Evolutionary conservation across 2,329 filamentous ascomycete species (phyloP).

Genomic region (Tolypocladium nubicola): DNA sequence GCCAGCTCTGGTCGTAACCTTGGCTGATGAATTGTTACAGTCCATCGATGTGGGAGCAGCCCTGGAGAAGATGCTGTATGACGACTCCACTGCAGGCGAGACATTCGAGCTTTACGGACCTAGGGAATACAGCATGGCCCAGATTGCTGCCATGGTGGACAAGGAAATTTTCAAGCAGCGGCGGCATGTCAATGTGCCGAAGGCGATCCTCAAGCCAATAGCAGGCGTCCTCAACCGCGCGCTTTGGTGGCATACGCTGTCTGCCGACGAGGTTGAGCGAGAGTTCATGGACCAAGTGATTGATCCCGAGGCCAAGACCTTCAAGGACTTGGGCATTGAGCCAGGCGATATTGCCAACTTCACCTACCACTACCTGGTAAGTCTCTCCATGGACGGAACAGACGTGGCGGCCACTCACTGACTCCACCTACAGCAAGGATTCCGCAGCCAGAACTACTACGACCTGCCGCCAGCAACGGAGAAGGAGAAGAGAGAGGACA

Average conservation of each 20-base stretch:
- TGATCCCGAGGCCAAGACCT: constrained; percentile 85
- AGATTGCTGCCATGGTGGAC: constrained; percentile 83
- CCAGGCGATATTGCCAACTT: constrained; percentile 76
- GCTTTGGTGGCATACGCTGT: constrained; percentile 82
- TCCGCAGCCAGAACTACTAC: constrained; percentile 79
- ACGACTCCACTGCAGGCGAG: constrained; percentile 81
- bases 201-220: constrained; percentile 63
- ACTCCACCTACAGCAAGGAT: constrained; percentile 59
- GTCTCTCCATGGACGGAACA: constrained; percentile 20
- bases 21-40: constrained; percentile 26
- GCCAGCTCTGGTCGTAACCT: not conserved
- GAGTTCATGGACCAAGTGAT: constrained; percentile 92
- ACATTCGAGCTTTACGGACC: constrained; percentile 94
- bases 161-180: constrained; percentile 85
- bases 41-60: constrained; percentile 83
- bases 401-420: constrained; percentile 8
- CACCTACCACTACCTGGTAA: constrained; percentile 89
- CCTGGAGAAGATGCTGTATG: constrained; percentile 80
- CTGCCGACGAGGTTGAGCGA: constrained; percentile 76
- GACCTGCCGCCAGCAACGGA: constrained; percentile 92
- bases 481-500: constrained; percentile 88
- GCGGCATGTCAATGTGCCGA: constrained; percentile 85
- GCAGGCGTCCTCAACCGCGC: constrained; percentile 66
- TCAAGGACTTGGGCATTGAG: constrained; percentile 85
- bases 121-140: constrained; percentile 78